Evolutionary conservation across 2,329 filamentous ascomycete species (phyloP).

Genomic region (Cercospora nicotianae): DNA sequence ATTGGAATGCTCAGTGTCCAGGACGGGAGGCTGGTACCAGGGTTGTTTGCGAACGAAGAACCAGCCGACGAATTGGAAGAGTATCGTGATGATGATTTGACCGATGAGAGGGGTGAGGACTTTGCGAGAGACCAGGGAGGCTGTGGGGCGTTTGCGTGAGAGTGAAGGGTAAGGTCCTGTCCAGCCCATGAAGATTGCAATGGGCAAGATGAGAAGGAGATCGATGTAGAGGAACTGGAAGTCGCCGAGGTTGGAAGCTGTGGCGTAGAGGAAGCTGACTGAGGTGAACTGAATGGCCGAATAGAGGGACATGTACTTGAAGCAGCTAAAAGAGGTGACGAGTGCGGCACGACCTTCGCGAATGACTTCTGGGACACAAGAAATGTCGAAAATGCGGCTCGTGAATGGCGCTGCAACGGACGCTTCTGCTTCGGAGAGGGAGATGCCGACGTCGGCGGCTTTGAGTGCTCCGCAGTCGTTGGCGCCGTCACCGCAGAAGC

Average conservation of each 20-base stretch:
- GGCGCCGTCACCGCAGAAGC: conserved; percentile 95
- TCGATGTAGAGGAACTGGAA: conserved; percentile 99
- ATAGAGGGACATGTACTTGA: conserved; percentile 99
- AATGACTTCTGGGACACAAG: conserved; percentile 90
- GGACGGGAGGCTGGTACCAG: conserved; percentile 81
- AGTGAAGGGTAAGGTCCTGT: conserved; percentile 77
- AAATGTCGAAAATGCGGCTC: conserved; percentile 91
- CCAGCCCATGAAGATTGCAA: conserved; percentile 99
- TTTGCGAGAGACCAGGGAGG: conserved; percentile 88
- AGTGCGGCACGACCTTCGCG: conserved; percentile 88
- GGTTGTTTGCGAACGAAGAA: conserved; percentile 72
- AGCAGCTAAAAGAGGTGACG: conserved; percentile 98
- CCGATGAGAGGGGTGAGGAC: conserved; percentile 86
- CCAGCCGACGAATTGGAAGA: conserved; percentile 74
- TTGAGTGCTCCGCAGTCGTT: conserved; percentile 98
- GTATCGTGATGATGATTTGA: conserved; percentile 78
- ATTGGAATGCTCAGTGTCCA: conserved; percentile 77
- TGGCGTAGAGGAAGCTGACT: conserved; percentile 93
- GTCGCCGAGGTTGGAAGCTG: conserved; percentile 90
- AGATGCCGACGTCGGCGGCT: conserved; percentile 95
- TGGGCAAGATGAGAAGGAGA: conserved; percentile 84
- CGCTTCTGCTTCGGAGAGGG: conserved; percentile 93
- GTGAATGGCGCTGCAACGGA: conserved; percentile 98
- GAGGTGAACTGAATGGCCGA: conserved; percentile 99
- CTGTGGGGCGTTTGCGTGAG: conserved; percentile 82